Evolutionary conservation across 2,329 filamentous ascomycete genomes (phyloP), one percentile per base, ranked within the genome.

Genomic region (Cladosporium phlei): DNA sequence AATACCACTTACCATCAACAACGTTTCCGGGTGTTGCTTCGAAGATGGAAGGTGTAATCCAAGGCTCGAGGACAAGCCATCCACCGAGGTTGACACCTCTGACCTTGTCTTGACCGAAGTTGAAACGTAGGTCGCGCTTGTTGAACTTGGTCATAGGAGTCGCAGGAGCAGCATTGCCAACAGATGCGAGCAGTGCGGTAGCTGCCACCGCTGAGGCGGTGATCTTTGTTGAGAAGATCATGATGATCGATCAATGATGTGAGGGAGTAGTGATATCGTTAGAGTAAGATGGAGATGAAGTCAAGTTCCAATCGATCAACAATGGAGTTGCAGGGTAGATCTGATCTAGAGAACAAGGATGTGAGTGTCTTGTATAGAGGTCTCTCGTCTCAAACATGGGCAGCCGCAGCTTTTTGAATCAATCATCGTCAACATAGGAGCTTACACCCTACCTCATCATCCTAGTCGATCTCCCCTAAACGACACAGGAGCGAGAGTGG

Each of bases 31-130:
- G 55, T 29, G 57, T 54, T 42, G 52, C 38, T 51, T 78, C 72
- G 54, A 82, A 82, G 47, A 82, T 67, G 12, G 75, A 79, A 2
- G 79, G 79, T 2, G 78, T 82, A 44, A 82, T 82, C 78, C 78
- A 81, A 10, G 79, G 79, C 64, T 83, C 79, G 5, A 81, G 68
- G 4, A 83, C 76, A 42, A 82, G 74, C 78, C 79, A 82, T 25
- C 81, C 81, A 47, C 55, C 61, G 5, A 83, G 69, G 59, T 84
- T 85, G 20, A 84, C 80, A 47, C 81, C 81, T 9, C 79, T 76
- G 25, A 83, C 74, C 57, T 79, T 81, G n/a, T 74, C 57, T 33
- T 60, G 60, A 47, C 71, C 68, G 62, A 78, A 82, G 55, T 75
- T 63, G 54, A 81, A 48, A 47, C 39, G 50, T 7, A 32, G 40